Percentiles rank a stretch among this genome's conserved stretches.
phyloP scores from a whole-genome alignment of 352 stramenopile genomes.

The Globisporangium nagaii region DNA sequence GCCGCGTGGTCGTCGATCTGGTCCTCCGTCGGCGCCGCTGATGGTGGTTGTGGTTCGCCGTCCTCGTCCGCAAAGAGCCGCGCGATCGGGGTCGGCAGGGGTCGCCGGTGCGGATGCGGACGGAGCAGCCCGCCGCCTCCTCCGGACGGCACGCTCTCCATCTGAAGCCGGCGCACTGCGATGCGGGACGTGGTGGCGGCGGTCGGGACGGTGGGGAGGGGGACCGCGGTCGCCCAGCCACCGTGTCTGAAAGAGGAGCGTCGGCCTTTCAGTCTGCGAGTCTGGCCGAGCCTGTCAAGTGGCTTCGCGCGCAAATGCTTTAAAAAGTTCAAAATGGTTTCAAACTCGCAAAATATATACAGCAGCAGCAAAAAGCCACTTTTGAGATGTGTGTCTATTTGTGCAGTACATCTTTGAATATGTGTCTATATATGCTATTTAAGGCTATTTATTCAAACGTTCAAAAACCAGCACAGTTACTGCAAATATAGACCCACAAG shows the following conservation, averaged over 20 bases:
- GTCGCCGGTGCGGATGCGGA: not conserved
- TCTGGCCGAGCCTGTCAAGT: too few relatives aligned
- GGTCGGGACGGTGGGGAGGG: not conserved
- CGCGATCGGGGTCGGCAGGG: not conserved
- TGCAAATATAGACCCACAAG: too few relatives aligned
- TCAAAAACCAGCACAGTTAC: too few relatives aligned
- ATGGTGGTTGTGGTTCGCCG: not conserved
- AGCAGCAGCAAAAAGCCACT: too few relatives aligned
- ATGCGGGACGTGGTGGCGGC: slow-evolving; percentile 10
- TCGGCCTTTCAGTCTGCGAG: too few relatives aligned
- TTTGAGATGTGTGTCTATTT: too few relatives aligned
- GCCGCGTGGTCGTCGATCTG: slow-evolving; percentile 6
- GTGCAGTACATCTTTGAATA: too few relatives aligned
- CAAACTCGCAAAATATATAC: too few relatives aligned
- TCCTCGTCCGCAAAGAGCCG: not conserved
- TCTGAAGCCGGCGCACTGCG: slow-evolving; percentile 9
- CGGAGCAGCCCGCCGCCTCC: not conserved
- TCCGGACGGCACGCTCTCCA: slow-evolving; percentile 2
- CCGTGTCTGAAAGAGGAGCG: too few relatives aligned
- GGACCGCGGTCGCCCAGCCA: slow-evolving; percentile 3
- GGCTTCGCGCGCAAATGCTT: not conserved
- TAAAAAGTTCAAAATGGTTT: too few relatives aligned
- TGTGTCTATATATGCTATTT: too few relatives aligned
- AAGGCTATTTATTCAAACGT: too few relatives aligned
- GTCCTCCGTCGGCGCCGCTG: not conserved